Evolutionary conservation across 2,329 filamentous ascomycete species (phyloP).

Genomic region (Penicillium sp.): DNA sequence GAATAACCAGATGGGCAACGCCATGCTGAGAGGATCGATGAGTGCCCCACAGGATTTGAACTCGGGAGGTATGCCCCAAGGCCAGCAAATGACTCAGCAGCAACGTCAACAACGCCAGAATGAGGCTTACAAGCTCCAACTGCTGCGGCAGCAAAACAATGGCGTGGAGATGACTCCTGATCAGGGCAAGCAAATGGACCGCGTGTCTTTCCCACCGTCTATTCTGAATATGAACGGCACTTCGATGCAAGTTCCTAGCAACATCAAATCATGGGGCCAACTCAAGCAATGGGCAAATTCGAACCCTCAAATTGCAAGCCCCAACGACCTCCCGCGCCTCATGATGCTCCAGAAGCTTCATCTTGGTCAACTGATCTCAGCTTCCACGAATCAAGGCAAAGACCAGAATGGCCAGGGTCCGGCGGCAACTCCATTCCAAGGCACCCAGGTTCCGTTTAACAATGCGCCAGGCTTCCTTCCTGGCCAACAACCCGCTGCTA

Average conservation of each 20-base stretch:
- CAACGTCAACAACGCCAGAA: slow-evolving; percentile 35
- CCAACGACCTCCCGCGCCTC: slow-evolving; percentile 42
- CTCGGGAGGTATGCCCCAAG: slow-evolving; percentile 24
- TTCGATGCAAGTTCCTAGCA: slow-evolving; percentile 45
- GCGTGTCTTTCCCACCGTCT: slow-evolving; percentile 35
- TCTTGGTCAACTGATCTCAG: slow-evolving; percentile 43
- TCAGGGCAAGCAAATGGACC: slow-evolving; percentile 45
- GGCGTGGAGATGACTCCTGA: slow-evolving; percentile 40
- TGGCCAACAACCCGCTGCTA: slow-evolving; percentile 27
- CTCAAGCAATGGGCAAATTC: slow-evolving; percentile 53
- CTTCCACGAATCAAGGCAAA: slow-evolving; percentile 30
- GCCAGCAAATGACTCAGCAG: slow-evolving; percentile 33
- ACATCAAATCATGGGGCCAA: slow-evolving; percentile 56
- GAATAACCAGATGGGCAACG: slow-evolving; percentile 34
- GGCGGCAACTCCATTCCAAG: slow-evolving; percentile 25
- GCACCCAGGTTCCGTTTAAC: slow-evolving; percentile 28
- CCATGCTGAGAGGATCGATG: slow-evolving; percentile 36
- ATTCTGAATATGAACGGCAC: slow-evolving; percentile 32
- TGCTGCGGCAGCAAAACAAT: slow-evolving; percentile 33
- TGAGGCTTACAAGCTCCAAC: slow-evolving; percentile 31
- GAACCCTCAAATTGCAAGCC: slow-evolving; percentile 45
- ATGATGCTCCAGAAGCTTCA: slow-evolving; percentile 44
- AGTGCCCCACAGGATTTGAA: slow-evolving; percentile 35
- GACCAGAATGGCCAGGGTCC: slow-evolving; percentile 25
- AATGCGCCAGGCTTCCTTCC: slow-evolving; percentile 28